Percentiles rank a stretch among this genome's conserved stretches.
phyloP scores from a whole-genome alignment of 768 basidiomycete genomes.

The Trametes coccinea region DNA sequence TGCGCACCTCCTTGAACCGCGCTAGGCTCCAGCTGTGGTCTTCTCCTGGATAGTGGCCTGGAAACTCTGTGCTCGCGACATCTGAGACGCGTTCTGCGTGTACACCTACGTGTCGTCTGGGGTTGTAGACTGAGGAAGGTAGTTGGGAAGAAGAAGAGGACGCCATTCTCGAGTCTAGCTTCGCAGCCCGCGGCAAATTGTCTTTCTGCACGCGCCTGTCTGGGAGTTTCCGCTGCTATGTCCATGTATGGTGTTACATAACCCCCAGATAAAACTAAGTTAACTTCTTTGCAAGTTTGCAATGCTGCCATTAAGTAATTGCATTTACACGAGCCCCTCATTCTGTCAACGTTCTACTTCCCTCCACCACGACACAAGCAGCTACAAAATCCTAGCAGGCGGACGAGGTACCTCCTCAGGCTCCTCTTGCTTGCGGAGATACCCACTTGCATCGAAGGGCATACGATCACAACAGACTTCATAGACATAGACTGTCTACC shows the following conservation, averaged over 20 bases:
- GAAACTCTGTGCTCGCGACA: conserved; percentile 88
- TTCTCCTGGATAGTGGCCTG: conserved; percentile 84
- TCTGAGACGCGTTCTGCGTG: conserved; percentile 71
- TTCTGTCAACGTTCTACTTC: too few relatives aligned
- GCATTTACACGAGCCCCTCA: too few relatives aligned
- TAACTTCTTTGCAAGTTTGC: too few relatives aligned
- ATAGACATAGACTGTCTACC: too few relatives aligned
- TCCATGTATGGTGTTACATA: background rate
- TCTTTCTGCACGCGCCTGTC: conserved; percentile 5
- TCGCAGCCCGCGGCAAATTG: conserved; percentile 9
- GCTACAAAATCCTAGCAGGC: too few relatives aligned
- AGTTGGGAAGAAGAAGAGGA: conserved; percentile 29
- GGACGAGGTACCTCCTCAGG: too few relatives aligned
- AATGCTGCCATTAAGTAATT: too few relatives aligned
- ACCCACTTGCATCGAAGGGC: too few relatives aligned
- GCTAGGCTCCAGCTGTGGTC: conserved; percentile 82
- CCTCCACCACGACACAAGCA: too few relatives aligned
- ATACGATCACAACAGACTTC: too few relatives aligned
- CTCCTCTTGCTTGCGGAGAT: too few relatives aligned
- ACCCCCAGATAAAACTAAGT: too few relatives aligned
- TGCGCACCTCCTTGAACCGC: conserved; percentile 73
- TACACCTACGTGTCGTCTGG: conserved; percentile 63
- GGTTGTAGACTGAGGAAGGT: conserved; percentile 35
- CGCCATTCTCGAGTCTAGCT: conserved; percentile 23
- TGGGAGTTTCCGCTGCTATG: background rate